phyloP scores from a whole-genome alignment of 352 stramenopile genomes.

The Globisporangium middletonii region DNA sequence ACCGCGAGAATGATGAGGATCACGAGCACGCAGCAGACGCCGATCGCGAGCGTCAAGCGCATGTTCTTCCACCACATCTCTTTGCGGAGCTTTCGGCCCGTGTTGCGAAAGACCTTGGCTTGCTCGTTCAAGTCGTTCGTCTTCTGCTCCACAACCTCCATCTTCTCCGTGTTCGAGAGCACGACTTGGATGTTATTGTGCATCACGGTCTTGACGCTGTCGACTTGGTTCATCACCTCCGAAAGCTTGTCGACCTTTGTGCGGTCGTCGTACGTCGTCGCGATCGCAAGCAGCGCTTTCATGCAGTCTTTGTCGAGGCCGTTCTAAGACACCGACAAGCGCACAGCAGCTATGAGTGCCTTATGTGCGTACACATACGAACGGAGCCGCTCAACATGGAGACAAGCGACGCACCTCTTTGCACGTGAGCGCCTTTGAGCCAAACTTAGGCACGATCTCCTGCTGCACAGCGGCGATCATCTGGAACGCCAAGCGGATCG shows the following conservation, averaged over 20 bases:
- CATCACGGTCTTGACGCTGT: conserved; percentile 80
- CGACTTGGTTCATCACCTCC: conserved; percentile 77
- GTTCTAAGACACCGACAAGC: conserved; percentile 23
- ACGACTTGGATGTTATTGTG: conserved; percentile 87
- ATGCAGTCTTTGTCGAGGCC: conserved; percentile 74
- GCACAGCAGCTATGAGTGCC: background rate
- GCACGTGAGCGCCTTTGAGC: conserved; percentile 66
- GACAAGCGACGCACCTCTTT: conserved; percentile 41
- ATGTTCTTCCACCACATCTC: conserved; percentile 88
- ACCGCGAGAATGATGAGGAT: conserved; percentile 73
- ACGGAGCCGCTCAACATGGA: background rate
- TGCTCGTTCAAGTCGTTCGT: conserved; percentile 85
- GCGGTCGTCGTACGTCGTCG: conserved; percentile 72
- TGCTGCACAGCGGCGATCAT: conserved; percentile 74
- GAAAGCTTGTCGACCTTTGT: conserved; percentile 86
- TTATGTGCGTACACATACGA: background rate
- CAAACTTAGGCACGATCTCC: conserved; percentile 72
- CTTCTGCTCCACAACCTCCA: conserved; percentile 85
- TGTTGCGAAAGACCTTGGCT: conserved; percentile 84
- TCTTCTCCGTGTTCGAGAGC: conserved; percentile 85
- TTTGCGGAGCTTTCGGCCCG: conserved; percentile 65
- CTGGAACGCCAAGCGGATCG: conserved; percentile 77
- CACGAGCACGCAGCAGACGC: conserved; percentile 56
- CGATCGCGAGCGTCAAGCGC: conserved; percentile 64
- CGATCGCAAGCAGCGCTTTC: conserved; percentile 56